phyloP scores from a whole-genome alignment of 352 stramenopile genomes.

The Globisporangium carolinianum region DNA sequence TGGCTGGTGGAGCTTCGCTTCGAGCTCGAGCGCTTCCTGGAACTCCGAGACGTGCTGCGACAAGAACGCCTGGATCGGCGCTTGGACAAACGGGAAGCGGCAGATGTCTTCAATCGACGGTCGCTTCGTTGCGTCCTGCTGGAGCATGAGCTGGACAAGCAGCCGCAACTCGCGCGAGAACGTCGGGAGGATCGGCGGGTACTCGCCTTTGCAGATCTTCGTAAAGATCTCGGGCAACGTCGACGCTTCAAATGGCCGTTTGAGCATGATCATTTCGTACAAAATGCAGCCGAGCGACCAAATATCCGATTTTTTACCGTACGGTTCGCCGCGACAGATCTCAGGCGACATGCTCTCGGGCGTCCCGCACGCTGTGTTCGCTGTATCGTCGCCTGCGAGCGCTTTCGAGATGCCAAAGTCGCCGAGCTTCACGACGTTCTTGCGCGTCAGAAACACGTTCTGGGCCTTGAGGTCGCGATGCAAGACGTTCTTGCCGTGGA shows the following conservation, averaged over 20 bases:
- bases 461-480: slow-evolving; percentile 85
- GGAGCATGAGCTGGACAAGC: slow-evolving; percentile 83
- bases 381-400: slow-evolving; percentile 67
- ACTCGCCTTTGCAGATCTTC: slow-evolving; percentile 87
- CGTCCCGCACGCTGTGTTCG: slow-evolving; percentile 78
- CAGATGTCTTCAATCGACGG: slow-evolving; percentile 88
- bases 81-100: slow-evolving; percentile 81
- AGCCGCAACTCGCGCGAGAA: slow-evolving; percentile 80
- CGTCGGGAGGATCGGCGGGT: slow-evolving; percentile 63
- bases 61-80: slow-evolving; percentile 77
- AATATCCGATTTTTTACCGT: slow-evolving; percentile 88
- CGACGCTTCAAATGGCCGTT: slow-evolving; percentile 75
- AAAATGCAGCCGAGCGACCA: slow-evolving; percentile 87
- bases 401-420: slow-evolving; percentile 88
- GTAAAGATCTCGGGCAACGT: slow-evolving; percentile 82
- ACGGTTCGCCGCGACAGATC: slow-evolving; percentile 82
- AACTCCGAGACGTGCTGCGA: slow-evolving; percentile 83
- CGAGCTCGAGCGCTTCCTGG: slow-evolving; percentile 76
- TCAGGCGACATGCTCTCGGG: slow-evolving; percentile 87
- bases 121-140: slow-evolving; percentile 79
- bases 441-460: slow-evolving; percentile 84
- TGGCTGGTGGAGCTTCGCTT: slow-evolving; percentile 83
- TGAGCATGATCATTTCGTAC: slow-evolving; percentile 89
- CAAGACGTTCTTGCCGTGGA: slow-evolving; percentile 86
- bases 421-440: slow-evolving; percentile 84